Evolutionary conservation across 225 moss, liverwort and hornwort species (phyloP).

Genomic region (Rhytidiadelphus loreus): DNA sequence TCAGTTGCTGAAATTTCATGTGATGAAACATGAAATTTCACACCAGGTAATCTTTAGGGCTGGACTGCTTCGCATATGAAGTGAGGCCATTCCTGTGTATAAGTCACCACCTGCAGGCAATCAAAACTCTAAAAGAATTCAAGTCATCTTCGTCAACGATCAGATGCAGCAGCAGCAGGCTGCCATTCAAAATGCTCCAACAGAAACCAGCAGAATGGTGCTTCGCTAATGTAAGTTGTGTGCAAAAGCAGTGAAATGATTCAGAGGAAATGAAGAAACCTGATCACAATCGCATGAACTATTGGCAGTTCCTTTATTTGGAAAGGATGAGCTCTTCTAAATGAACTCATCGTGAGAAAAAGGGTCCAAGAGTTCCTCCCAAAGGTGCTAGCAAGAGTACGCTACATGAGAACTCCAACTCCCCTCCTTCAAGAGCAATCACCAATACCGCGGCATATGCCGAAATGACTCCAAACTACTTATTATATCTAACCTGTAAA

Average conservation of each 20-base stretch:
- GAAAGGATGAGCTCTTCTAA: conserved; percentile 2
- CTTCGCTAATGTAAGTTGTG: too few species aligned
- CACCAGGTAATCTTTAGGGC: neutral
- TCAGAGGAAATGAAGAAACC: neutral
- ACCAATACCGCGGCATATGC: conserved; percentile 16
- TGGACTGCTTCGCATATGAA: neutral
- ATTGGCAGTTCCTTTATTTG: conserved; percentile 10
- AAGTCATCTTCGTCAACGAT: neutral
- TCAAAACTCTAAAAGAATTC: neutral
- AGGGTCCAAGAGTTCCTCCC: neutral
- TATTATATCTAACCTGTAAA: conserved; percentile 21
- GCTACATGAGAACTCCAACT: conserved; percentile 7
- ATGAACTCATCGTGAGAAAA: conserved; percentile 6
- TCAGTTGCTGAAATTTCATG: neutral
- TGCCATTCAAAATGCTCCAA: neutral
- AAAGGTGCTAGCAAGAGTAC: neutral
- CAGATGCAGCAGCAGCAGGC: neutral
- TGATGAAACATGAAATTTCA: neutral
- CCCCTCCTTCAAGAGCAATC: conserved; percentile 12
- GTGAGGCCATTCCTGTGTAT: neutral
- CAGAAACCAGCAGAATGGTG: neutral
- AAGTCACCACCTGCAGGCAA: neutral
- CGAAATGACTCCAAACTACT: conserved; percentile 1
- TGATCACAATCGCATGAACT: conserved; percentile 2
- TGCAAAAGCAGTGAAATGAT: neutral